A percentile compares a stretch with the other conserved stretches of the same genome.
Evolutionary conservation across 441 rosid genomes (phyloP).

Genomic region (Erysimum cheiri): DNA sequence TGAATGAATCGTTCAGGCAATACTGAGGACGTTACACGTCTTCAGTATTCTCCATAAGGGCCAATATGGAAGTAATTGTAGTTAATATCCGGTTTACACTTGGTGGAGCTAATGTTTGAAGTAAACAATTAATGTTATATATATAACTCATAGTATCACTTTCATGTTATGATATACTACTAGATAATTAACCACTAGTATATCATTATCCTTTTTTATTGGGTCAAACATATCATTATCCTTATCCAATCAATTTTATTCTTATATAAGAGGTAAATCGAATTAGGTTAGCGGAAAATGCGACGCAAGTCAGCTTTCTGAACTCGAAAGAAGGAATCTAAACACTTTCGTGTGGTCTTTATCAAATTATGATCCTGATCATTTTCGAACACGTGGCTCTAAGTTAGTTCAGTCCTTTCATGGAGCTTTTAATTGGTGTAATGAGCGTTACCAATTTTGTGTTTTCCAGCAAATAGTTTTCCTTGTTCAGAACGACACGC

Average conservation of each 20-base stretch:
- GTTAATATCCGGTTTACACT: background rate
- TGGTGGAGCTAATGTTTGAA: constrained; percentile 1
- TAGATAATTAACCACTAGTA: background rate
- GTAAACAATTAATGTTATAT: background rate
- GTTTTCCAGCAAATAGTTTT: background rate
- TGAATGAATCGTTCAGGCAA: background rate
- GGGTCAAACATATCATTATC: background rate
- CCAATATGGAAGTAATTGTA: background rate
- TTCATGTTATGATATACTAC: background rate
- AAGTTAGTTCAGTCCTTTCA: constrained; percentile 20
- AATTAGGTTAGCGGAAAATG: constrained; percentile 27
- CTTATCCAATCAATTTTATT: background rate
- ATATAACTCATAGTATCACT: background rate
- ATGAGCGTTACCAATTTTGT: constrained; percentile 19
- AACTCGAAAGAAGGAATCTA: constrained; percentile 18
- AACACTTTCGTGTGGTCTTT: constrained; percentile 31
- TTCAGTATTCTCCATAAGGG: background rate
- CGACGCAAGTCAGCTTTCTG: constrained; percentile 8
- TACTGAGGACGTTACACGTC: background rate
- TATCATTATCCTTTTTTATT: background rate
- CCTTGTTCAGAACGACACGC: constrained; percentile 27
- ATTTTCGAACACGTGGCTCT: constrained; percentile 16
- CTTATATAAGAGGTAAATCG: constrained; percentile 8
- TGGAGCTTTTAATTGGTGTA: constrained; percentile 4
- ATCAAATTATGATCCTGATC: constrained; percentile 16